A percentile compares a stretch with the other conserved stretches of the same genome.
Conservation (phyloP, 1,284 basidiomycete genomes). For the Athelia psychrophila region DNA sequence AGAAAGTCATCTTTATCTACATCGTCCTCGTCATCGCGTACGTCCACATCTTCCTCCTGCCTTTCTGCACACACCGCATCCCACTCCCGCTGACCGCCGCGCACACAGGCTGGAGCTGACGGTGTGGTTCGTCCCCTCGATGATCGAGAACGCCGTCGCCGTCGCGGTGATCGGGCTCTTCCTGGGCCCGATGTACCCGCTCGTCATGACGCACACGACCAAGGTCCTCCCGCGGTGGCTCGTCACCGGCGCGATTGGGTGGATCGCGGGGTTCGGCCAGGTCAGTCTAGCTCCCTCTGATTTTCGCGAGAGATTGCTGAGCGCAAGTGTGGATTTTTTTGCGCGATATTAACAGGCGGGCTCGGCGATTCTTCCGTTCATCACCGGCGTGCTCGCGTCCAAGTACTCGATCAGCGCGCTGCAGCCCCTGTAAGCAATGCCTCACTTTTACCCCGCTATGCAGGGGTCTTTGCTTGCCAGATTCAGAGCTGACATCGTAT, state of each 20-base stretch:
- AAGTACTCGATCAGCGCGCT: constrained; percentile 8
- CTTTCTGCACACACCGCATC: not conserved
- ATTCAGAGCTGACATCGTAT: too few relatives aligned
- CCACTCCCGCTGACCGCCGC: constrained; percentile 6
- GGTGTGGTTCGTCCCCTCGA: constrained; percentile 42
- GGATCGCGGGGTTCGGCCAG: constrained; percentile 26
- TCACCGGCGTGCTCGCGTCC: constrained; percentile 14
- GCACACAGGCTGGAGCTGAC: constrained; percentile 39
- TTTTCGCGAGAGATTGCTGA: too few relatives aligned
- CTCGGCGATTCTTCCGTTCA: constrained; percentile 21
- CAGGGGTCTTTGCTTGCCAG: not conserved
- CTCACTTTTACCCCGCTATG: not conserved
- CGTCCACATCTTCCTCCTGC: constrained; percentile 16
- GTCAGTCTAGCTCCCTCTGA: too few relatives aligned
- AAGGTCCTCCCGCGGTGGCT: constrained; percentile 22
- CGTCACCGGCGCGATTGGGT: constrained; percentile 21
- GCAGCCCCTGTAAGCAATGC: not conserved
- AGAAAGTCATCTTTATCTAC: constrained; percentile 51
- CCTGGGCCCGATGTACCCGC: constrained; percentile 28
- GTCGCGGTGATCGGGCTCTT: constrained; percentile 16
- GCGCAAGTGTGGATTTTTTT: too few relatives aligned
- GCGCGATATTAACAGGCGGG: constrained; percentile 9
- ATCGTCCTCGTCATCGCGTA: constrained; percentile 49
- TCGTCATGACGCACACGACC: constrained; percentile 20
- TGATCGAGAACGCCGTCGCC: constrained; percentile 42